Conservation (phyloP, 2,329 filamentous ascomycete species). For the Cladobotryum mycophilum region DNA sequence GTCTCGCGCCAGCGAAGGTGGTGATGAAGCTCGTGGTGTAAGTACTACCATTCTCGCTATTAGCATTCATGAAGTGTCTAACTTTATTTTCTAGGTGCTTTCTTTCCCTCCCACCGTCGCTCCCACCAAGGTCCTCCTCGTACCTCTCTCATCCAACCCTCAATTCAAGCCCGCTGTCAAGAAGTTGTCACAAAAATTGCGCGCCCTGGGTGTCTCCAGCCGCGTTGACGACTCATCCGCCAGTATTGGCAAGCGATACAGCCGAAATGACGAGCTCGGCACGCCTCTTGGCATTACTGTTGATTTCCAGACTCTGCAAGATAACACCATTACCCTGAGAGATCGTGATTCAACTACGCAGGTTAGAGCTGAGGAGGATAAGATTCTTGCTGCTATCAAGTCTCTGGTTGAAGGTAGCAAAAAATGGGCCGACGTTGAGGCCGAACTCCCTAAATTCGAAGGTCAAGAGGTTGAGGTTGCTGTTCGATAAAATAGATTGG, state of each 20-base stretch:
- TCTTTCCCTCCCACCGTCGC: conserved; percentile 61
- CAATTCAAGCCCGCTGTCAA: conserved; percentile 74
- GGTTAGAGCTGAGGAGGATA: conserved; percentile 75
- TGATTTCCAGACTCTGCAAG: conserved; percentile 91
- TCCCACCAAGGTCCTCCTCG: conserved; percentile 92
- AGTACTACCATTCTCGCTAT: conserved; percentile 32
- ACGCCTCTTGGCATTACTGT: conserved; percentile 91
- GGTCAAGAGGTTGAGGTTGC: conserved; percentile 57
- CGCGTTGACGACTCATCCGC: conserved; percentile 86
- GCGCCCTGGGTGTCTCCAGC: conserved; percentile 70
- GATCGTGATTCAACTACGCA: conserved; percentile 89
- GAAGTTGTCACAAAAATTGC: conserved; percentile 68
- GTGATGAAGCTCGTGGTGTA: conserved; percentile 74
- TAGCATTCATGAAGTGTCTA: no score
- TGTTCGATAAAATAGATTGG: conserved; percentile 21
- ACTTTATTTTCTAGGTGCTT: conserved; percentile 34
- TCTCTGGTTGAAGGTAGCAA: conserved; percentile 44
- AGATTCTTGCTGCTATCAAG: conserved; percentile 69
- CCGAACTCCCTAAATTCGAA: conserved; percentile 77
- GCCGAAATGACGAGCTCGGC: conserved; percentile 90
- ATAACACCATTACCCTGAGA: conserved; percentile 77
- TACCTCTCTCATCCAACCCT: conserved; percentile 75
- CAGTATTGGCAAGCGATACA: conserved; percentile 90
- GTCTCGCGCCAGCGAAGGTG: conserved; percentile 61
- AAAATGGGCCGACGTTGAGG: conserved; percentile 62